Evolutionary conservation across 805 yeast genomes (phyloP).

Genomic region (Teunomyces gatunensis): DNA sequence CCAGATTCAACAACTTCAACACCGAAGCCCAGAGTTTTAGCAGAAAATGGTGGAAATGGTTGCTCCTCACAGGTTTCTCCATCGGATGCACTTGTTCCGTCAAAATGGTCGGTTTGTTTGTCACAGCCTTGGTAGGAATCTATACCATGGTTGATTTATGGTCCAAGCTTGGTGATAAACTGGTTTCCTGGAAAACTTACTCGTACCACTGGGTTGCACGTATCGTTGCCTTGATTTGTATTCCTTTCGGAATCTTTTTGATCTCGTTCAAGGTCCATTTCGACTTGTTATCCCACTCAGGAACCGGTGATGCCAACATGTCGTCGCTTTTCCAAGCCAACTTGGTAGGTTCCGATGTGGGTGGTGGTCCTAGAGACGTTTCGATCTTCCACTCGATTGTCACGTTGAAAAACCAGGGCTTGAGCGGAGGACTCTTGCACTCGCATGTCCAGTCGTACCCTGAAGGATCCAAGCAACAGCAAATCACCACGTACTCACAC

Average conservation of each 20-base stretch:
- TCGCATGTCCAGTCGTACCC: slow-evolving; percentile 47
- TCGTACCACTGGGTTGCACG: slow-evolving; percentile 66
- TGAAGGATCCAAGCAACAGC: slow-evolving; percentile 48
- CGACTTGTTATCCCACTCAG: slow-evolving; percentile 67
- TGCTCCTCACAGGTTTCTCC: slow-evolving; percentile 74
- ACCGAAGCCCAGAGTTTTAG: slow-evolving; percentile 49
- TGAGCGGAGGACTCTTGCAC: slow-evolving; percentile 46
- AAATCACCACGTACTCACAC: slow-evolving; percentile 46
- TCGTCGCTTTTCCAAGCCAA: slow-evolving; percentile 81
- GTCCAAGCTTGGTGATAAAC: slow-evolving; percentile 71
- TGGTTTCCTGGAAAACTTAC: slow-evolving; percentile 50
- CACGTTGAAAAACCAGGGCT: slow-evolving; percentile 42
- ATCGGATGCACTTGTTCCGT: slow-evolving; percentile 92
- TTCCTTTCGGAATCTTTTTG: slow-evolving; percentile 64
- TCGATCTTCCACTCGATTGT: slow-evolving; percentile 48
- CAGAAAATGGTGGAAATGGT: slow-evolving; percentile 92
- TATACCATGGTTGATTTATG: slow-evolving; percentile 88
- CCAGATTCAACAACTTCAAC: slow-evolving; percentile 65
- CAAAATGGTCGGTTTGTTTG: slow-evolving; percentile 95
- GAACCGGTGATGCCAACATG: slow-evolving; percentile 81
- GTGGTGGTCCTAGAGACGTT: slow-evolving; percentile 68
- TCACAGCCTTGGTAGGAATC: slow-evolving; percentile 83
- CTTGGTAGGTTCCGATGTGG: slow-evolving; percentile 62
- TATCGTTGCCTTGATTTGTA: slow-evolving; percentile 55
- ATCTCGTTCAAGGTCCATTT: slow-evolving; percentile 73